phyloP scores from a whole-genome alignment of 2,329 filamentous ascomycete species.

The Stachybotrys chlorohalonatus region DNA sequence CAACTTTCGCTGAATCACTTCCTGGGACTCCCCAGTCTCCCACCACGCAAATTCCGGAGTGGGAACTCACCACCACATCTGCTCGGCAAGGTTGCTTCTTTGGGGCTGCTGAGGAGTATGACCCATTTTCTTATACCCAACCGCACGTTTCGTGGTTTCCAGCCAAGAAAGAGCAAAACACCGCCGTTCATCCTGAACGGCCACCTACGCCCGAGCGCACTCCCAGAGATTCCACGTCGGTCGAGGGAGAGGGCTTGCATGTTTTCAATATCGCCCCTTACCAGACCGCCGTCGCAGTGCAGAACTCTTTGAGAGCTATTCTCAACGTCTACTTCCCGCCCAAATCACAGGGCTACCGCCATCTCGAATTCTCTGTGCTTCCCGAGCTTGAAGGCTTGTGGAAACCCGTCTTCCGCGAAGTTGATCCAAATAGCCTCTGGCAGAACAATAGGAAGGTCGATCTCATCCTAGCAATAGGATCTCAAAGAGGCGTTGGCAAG shows the following conservation, averaged over 20 bases:
- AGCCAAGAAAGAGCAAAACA: neutral
- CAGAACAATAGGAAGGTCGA: constrained; percentile 35
- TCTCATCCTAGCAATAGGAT: constrained; percentile 51
- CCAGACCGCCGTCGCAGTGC: constrained; percentile 42
- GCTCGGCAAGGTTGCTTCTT: neutral
- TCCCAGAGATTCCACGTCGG: constrained; percentile 23
- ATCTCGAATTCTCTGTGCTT: constrained; percentile 37
- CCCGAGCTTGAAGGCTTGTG: constrained; percentile 42
- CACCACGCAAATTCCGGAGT: constrained; percentile 3
- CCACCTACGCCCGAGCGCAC: constrained; percentile 36
- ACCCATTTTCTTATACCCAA: constrained; percentile 32
- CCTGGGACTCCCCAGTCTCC: constrained; percentile 17
- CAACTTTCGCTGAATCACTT: constrained; percentile 4
- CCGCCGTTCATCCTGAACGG: constrained; percentile 13
- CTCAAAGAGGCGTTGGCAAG: constrained; percentile 43
- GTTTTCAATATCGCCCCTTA: constrained; percentile 30
- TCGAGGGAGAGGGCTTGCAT: constrained; percentile 31
- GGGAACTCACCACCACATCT: constrained; percentile 7
- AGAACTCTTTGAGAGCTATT: constrained; percentile 47
- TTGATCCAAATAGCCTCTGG: constrained; percentile 16
- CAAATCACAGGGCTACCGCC: constrained; percentile 35
- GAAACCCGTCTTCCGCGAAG: constrained; percentile 40
- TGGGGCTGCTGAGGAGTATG: constrained; percentile 29
- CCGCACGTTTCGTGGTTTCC: constrained; percentile 3
- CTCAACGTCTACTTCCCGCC: constrained; percentile 42